phyloP scores from a whole-genome alignment of 306 rosid species.

The Alnus glutinosa region DNA sequence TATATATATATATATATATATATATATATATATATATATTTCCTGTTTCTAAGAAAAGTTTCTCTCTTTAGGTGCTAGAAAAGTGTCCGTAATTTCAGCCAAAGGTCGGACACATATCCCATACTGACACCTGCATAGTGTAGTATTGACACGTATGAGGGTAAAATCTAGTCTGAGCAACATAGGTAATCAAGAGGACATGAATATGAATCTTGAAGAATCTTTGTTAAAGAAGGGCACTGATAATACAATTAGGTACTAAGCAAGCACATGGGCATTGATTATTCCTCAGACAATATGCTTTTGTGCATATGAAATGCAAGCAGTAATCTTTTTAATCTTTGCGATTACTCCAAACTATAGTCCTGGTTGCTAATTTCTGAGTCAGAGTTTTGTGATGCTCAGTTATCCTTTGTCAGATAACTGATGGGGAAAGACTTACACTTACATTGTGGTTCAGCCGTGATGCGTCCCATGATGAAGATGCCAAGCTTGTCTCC shows the following conservation, averaged over 20 bases:
- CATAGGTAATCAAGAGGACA: not conserved
- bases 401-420: conserved; percentile 49
- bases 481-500: conserved; percentile 76
- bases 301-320: not conserved
- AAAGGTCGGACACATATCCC: not conserved
- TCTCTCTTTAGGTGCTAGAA: not conserved
- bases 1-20: no score
- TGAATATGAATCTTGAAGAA: not conserved
- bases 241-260: not conserved
- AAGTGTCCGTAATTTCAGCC: not conserved
- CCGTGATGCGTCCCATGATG: conserved; percentile 81
- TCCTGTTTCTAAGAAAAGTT: not conserved
- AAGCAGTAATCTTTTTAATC: not conserved
- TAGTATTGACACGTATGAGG: not conserved
- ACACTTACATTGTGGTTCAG: conserved; percentile 91
- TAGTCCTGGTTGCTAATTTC: not conserved
- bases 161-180: not conserved
- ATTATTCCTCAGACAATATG: not conserved
- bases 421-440: conserved; percentile 85
- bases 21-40: no score
- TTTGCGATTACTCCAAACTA: no score
- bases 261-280: not conserved
- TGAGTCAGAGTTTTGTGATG: conserved; percentile 27
- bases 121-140: not conserved
- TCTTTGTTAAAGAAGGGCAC: not conserved